Base-by-base conservation (phyloP, 2,329 filamentous ascomycete species). In the Byssoonygena ceratinophila region DNA sequence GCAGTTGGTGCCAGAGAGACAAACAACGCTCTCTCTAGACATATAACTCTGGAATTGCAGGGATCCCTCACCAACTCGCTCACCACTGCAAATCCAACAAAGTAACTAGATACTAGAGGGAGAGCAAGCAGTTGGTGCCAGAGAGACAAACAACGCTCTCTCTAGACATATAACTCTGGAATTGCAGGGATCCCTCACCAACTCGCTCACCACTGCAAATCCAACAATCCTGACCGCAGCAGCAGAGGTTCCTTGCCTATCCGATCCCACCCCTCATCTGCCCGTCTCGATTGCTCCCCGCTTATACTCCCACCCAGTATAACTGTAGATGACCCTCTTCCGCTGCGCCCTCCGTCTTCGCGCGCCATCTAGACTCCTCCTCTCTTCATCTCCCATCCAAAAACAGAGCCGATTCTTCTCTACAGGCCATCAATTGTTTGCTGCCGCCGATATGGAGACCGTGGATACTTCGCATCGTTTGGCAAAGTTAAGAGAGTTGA, bases 391-490 rank as follows among this genome's bases (percentile, higher is more conserved):
- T 58, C 50, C 53, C 54, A 56, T 59, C 60, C 53, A 59, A 4
- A 52, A 46, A 59, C 60, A 61, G 63, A 41, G 57, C 59, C 55
- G 68, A 56, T 63, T 64, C 39, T 72, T 72, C 58, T 71, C 69
- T 25, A 61, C 59, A 57, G 67, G 66, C 41, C 58, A 62, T 41
- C 60, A 63, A 39, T 61, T 68, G 54, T 67, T 61, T 57, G 58
- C 64, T 40, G 53, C 72, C 68, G 77, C 72, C 68, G 77, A 82
- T 31, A 94, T 92, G 86, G 85, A 81, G 65, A 81, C 78, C 50
- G 83, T 94, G 59, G 76, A 92, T 70, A 96, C 90, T 32, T 81
- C 82, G 52, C 76, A 81, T 57, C 85, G 87, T 63, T 80, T 98
- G 59, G 71, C 80, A 58, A 78, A 80, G 70, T 78, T 98, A 63